These are phyloP conservation scores for Volvariella surrecta DNA, from an alignment of 1,284 basidiomycete species.

Conservation along the genomic window DNA sequence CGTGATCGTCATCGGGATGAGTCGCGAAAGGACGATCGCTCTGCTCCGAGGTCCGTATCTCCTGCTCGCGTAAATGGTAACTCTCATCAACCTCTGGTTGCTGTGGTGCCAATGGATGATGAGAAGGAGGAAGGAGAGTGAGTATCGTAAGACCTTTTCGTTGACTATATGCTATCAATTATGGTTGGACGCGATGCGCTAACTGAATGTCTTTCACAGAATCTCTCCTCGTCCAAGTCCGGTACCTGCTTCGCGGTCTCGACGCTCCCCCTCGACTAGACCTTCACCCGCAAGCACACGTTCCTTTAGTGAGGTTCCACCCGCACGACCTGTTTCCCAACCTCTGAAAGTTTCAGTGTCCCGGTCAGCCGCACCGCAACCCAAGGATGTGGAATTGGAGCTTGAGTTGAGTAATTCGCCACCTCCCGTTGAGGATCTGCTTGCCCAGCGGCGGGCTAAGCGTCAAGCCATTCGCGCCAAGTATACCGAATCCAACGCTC, in stretches of 20 bases:
- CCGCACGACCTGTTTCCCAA: conserved; percentile 15
- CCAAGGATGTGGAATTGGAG: conserved; percentile 41
- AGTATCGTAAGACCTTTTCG: conserved; percentile 32
- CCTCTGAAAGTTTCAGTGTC: conserved; percentile 7
- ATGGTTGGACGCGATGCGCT: conserved; percentile 1
- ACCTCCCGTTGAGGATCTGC: conserved; percentile 59
- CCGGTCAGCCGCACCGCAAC: conserved; percentile 14
- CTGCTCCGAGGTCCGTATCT: conserved; percentile 15
- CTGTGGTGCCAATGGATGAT: conserved; percentile 25
- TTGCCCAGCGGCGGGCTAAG: conserved; percentile 74
- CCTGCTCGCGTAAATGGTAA: conserved; percentile 14
- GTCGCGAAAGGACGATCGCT: conserved; percentile 10
- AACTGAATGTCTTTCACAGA: conserved; percentile 24
- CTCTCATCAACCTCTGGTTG: conserved; percentile 16
- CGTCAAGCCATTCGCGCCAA: conserved; percentile 84
- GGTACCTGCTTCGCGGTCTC: conserved; percentile 16
- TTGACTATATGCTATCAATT: conserved; percentile 3
- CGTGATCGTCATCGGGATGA: conserved; percentile 14
- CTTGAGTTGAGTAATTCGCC: conserved; percentile 49
- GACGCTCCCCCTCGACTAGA: conserved; percentile 12
- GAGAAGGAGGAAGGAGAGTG: conserved; percentile 76
- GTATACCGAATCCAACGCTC: conserved; percentile 31
- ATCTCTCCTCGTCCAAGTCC: conserved; percentile 49
- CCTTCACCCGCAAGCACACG: conserved; percentile 11
- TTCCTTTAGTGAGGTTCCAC: conserved; percentile 10